Evolutionary conservation across 164 flowering plant species (phyloP), one percentile per base, ranked within the genome.

Genomic region (Macadamia integrifolia): DNA sequence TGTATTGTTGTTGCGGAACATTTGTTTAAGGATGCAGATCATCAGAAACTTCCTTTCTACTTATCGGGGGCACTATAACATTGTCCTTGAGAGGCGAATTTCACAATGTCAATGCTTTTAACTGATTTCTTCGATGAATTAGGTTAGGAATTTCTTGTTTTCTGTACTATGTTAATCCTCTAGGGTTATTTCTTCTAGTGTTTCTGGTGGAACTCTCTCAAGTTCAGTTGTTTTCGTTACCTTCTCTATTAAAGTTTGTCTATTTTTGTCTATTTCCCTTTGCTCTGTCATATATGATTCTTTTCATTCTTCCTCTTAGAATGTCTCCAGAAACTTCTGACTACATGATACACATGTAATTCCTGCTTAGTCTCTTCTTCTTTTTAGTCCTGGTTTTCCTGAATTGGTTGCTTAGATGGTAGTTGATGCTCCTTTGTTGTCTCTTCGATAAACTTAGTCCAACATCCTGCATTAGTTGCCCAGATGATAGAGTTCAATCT

Each of bases 141-240:
- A 42, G 42, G 29, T 3, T 58, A 43, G 76, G 71, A 75, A 72
- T 70, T 59, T 74, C 3, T 64, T 59, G 65, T 62, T 32, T 58
- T 71, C 58, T 30, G 31, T 60, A 72, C 28, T 7, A 3, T 83
- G 83, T 82, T 71, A 70, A 77, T 75, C 72, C 60, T 58, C 59
- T 80, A 74, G 81, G 61, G 61, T 65, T 64, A 66, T 58, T 49
- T 60, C 43, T 43, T 66, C 14, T 32, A 29, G 10, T 42, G 44
- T 35, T 43, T 66, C 14, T 32, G 15, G 10, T 42, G 44, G 59
- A 52, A 68, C 57, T 68, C 23, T 17, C 31, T 46, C 59, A 62
- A 11, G 23, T 18, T 44, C 61, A 49, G 14, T 71, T 66, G 71
- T 53, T 61, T 58, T 68, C 23, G 23, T 48, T 46, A 11, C 50